Base-by-base conservation (phyloP, 768 basidiomycete genomes). In the Amanita jacksonii region DNA sequence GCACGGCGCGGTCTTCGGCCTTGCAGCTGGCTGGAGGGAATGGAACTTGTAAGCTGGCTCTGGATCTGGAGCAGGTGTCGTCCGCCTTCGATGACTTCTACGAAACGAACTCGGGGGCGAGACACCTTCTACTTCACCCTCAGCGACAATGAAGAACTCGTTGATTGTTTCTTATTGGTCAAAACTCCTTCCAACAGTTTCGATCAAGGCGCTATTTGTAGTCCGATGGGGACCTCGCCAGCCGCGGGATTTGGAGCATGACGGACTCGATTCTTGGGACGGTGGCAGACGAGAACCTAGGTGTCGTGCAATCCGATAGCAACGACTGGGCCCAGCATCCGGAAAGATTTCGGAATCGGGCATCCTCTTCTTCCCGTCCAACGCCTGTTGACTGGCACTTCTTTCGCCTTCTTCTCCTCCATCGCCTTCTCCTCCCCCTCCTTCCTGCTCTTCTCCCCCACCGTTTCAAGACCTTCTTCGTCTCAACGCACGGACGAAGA, bases 181-280 rank as follows among this genome's bases (percentile, higher is more conserved):
- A 48, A 63, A 1, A 65, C 33, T 1, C 52, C 52, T 37, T 62
- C 55, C 18, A 62, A 34, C 6, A 79, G 58, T 5, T 65, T 64
- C 0, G 73, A 63, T 80, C 79, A 84, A 0, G 81, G 80, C 1
- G 73, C 70, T 38, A 85, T 85, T 45, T 72, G 77, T 54, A 73
- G 71, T 0, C 74, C 76, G 5, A 78, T 60, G 30, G 58, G 43
- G 1, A 34, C 13, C 0, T 57, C 52, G 6, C 57, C 55, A 64
- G 56, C 49, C 65, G 53, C 0, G 73, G 70, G 49, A 67, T 74
- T 13, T 63, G 62, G 0, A 47, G 35, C 13, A 50, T 36, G 34
- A 52, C 16, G 10, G 38, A 33, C 16, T n/a, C n/a, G n/a, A n/a
- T n/a, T n/a, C n/a, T n/a, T n/a, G 61, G n/a, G n/a, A n/a, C n/a